These are phyloP conservation scores for Colletotrichum gigasporum DNA, from an alignment of 2,329 filamentous ascomycete species.

Conservation along the genomic window DNA sequence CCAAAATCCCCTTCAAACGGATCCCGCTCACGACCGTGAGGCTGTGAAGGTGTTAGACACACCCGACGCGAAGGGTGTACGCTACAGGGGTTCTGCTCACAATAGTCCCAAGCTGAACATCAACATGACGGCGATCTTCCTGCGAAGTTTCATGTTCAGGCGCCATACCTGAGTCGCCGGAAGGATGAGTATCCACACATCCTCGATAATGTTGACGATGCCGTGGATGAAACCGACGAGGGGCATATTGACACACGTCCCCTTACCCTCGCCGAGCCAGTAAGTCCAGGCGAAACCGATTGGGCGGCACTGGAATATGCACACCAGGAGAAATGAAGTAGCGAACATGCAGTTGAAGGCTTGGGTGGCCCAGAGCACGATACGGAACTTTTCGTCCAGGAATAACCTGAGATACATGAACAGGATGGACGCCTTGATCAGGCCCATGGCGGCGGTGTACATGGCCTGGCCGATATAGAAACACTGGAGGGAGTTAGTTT, in stretches of 20 bases:
- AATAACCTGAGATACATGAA: slow-evolving; percentile 48
- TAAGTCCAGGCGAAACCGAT: not conserved
- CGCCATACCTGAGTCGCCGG: not conserved
- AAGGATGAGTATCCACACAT: slow-evolving; percentile 4
- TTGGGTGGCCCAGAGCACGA: slow-evolving; percentile 33
- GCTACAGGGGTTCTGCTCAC: too few species aligned
- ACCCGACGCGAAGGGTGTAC: fast-evolving
- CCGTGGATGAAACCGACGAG: not conserved
- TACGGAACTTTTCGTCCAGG: slow-evolving; percentile 39
- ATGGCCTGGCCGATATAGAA: not conserved
- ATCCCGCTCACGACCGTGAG: not conserved
- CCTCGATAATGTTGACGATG: not conserved
- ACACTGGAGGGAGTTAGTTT: not conserved
- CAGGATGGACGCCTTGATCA: slow-evolving; percentile 46
- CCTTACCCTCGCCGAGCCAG: not conserved
- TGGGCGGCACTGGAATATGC: slow-evolving; percentile 37
- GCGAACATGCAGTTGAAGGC: not conserved
- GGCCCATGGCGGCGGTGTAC: slow-evolving; percentile 43
- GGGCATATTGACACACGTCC: not conserved
- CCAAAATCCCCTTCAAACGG: not conserved
- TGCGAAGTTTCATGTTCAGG: not conserved
- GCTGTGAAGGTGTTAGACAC: not conserved
- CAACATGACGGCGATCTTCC: not conserved
- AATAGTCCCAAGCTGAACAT: slow-evolving; percentile 9
- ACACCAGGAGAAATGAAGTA: slow-evolving; percentile 42